A percentile compares a stretch with the other conserved stretches of the same genome.
Conservation (phyloP, 2,329 filamentous ascomycete genomes). For the Botrytis paeoniae region DNA sequence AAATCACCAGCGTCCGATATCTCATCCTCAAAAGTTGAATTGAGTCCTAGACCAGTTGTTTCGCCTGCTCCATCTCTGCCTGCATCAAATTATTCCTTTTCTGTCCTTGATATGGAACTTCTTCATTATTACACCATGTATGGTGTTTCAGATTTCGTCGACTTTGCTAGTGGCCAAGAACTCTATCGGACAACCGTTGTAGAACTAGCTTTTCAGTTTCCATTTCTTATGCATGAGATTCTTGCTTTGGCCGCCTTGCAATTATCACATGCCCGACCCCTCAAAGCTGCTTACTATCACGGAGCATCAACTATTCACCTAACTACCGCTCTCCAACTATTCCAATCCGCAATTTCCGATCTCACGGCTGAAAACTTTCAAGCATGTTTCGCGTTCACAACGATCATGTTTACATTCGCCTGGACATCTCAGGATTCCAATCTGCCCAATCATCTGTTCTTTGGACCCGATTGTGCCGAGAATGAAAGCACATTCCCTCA, state of each 20-base stretch:
- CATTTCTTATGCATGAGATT: constrained; percentile 41
- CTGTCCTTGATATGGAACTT: constrained; percentile 44
- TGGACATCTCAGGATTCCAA: constrained; percentile 32
- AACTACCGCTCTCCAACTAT: constrained; percentile 35
- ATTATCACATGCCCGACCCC: constrained; percentile 35
- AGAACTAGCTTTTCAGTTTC: constrained; percentile 30
- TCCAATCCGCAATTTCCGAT: constrained; percentile 45
- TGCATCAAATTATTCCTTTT: constrained; percentile 21
- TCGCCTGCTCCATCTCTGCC: constrained; percentile 13
- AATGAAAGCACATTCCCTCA: constrained; percentile 21
- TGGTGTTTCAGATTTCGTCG: constrained; percentile 31
- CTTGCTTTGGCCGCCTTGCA: constrained; percentile 41
- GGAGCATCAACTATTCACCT: constrained; percentile 37
- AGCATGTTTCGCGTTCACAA: constrained; percentile 38
- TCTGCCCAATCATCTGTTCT: constrained; percentile 36
- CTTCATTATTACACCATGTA: constrained; percentile 45
- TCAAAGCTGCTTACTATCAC: constrained; percentile 28
- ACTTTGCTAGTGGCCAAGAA: constrained; percentile 20
- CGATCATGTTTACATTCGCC: constrained; percentile 39
- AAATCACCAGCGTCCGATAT: constrained; percentile 18
- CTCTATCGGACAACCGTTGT: constrained; percentile 32
- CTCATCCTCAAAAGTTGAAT: constrained; percentile 14
- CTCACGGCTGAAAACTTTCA: constrained; percentile 39
- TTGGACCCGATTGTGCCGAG: constrained; percentile 34
- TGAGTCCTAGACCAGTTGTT: not conserved